Evolutionary conservation across 2,329 filamentous ascomycete species (phyloP).

Genomic region (Aspergillus proliferans): DNA sequence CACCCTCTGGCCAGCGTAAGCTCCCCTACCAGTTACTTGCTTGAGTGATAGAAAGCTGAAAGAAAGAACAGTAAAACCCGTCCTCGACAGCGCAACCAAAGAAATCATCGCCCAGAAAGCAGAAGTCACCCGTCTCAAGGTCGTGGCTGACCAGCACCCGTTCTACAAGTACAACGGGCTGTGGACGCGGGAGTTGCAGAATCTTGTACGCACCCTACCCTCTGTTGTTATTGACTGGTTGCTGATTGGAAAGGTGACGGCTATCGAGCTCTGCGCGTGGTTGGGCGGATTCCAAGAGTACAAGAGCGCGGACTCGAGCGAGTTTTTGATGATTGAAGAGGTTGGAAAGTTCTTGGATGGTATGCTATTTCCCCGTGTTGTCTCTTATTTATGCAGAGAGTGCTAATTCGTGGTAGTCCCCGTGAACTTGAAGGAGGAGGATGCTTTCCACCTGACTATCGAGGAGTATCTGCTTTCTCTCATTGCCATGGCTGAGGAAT

Average conservation of each 20-base stretch:
- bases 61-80: conserved; percentile 51
- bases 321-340: conserved; percentile 82
- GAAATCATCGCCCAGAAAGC: conserved; percentile 66
- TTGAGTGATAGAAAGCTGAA: not conserved
- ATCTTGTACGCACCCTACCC: conserved; percentile 47
- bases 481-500: conserved; percentile 81
- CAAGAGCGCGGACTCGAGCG: conserved; percentile 50
- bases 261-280: conserved; percentile 63
- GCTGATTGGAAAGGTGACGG: conserved; percentile 43
- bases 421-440: conserved; percentile 80
- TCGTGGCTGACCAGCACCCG: conserved; percentile 73
- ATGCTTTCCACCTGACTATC: conserved; percentile 91
- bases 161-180: conserved; percentile 97
- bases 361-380: conserved; percentile 33
- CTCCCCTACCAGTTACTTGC: conserved; percentile 7
- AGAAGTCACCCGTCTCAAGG: conserved; percentile 63
- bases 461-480: conserved; percentile 93
- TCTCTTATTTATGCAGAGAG: conserved; percentile 4
- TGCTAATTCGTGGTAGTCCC: conserved; percentile 56
- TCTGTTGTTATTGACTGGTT: not conserved
- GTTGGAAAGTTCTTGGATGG: conserved; percentile 71
- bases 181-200: conserved; percentile 81
- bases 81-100: conserved; percentile 64
- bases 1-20: conserved; percentile 59
- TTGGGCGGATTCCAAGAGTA: conserved; percentile 65